phyloP scores from a whole-genome alignment of 768 basidiomycete genomes.

The Aureoboletus auriporus region DNA sequence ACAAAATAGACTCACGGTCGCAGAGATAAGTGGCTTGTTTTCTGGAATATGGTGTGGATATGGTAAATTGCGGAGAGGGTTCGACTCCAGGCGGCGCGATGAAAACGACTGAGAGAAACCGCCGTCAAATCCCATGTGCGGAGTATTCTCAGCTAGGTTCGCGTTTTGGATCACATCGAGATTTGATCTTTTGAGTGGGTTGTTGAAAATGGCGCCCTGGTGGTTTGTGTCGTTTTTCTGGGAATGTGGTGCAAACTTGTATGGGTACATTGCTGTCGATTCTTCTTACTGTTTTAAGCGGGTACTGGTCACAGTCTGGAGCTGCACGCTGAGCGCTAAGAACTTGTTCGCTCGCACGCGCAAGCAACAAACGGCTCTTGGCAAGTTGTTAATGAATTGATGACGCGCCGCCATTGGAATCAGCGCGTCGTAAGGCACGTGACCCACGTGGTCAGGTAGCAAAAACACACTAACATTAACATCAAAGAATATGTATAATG shows the following conservation, averaged over 20 bases:
- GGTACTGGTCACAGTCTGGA: background rate
- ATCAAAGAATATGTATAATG: no score
- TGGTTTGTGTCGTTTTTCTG: conserved; percentile 9
- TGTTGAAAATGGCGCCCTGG: conserved; percentile 1
- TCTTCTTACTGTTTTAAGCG: background rate
- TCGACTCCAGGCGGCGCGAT: conserved; percentile 9
- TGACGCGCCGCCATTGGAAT: background rate
- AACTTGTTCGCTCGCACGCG: background rate
- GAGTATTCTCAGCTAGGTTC: conserved; percentile 3
- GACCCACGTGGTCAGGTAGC: conserved; percentile 8
- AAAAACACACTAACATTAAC: no score
- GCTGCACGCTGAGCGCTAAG: background rate
- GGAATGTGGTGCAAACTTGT: conserved; percentile 14
- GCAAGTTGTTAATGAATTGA: background rate
- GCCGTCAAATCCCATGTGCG: conserved; percentile 5
- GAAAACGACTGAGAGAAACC: conserved; percentile 8
- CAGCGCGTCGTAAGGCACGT: conserved; percentile 13
- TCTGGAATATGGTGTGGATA: conserved; percentile 3
- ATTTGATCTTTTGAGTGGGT: conserved; percentile 7
- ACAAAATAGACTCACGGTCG: conserved; percentile 5
- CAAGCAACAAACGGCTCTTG: background rate
- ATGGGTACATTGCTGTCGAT: conserved; percentile 10
- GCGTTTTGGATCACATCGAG: conserved; percentile 6
- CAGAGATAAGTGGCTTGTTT: background rate
- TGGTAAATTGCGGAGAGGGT: conserved; percentile 5